Evolutionary conservation across 352 stramenopile genomes (phyloP), one percentile per base, ranked within the genome.

Genomic region (Globisporangium nodosum): DNA sequence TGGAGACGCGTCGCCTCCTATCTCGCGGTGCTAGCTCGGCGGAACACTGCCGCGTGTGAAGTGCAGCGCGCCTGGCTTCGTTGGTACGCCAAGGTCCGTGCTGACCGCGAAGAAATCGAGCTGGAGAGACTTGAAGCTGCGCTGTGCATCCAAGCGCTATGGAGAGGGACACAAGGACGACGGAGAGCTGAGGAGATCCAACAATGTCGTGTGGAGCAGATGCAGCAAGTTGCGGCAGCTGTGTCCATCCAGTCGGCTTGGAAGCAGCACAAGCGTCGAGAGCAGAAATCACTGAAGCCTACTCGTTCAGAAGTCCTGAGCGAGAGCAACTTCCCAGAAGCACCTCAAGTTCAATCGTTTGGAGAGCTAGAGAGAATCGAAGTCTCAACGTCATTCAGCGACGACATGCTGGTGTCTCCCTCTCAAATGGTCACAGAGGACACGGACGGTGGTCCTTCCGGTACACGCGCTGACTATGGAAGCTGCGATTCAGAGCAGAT

Each of bases 91-190:
- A 5, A 9, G 15, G 9, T 40, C 13, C 24, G 51, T 43, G n/a
- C 24, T 5, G 21, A 42, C 7, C 21, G 40, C 3, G 51, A 49
- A 11, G 39, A 58, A 7, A 21, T 48, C 1, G 20, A 53, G 27
- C 20, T 58, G 1, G 60, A 65, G 39, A 42, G 47, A 24, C 52
- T 65, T 5, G 59, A 85, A 49, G 74, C 78, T 31, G 70, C 46
- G 1, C 35, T 80, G 39, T 81, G 73, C 15, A 76, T 87, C 24
- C 77, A 87, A 52, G 69, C 70, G 3, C 52, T 64, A 2, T 86
- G 73, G 71, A 70, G 76, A 43, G 54, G 43, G 16, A 27, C 15
- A 6, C 18, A 27, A 27, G 43, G 16, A 20, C 43, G 43, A 11
- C 18, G 43, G 13, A 24, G 4, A 24, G 16, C n/a, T 27, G 16